Evolutionary conservation across 78 protist species (phyloP).

Genomic region (Cavenderia fasciculata): DNA sequence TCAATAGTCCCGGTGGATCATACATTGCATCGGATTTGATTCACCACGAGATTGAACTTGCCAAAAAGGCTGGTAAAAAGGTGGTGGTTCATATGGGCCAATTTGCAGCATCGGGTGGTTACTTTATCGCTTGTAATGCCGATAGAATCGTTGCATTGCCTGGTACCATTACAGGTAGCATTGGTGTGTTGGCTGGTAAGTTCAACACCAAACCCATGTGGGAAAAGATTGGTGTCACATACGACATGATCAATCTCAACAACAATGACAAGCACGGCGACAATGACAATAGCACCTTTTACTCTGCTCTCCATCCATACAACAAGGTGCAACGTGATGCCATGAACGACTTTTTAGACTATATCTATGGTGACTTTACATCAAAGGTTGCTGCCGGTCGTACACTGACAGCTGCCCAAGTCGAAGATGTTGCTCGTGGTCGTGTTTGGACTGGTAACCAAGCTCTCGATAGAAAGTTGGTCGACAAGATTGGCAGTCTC

Average conservation of each 20-base stretch:
- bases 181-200: slow-evolving; percentile 71
- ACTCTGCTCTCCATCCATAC: slow-evolving; percentile 31
- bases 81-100: slow-evolving; percentile 50
- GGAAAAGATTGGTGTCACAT: slow-evolving; percentile 43
- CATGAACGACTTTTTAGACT: slow-evolving; percentile 13
- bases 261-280: slow-evolving; percentile 28
- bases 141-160: slow-evolving; percentile 55
- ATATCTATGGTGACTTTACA: slow-evolving; percentile 32
- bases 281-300: slow-evolving; percentile 7
- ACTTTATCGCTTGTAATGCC: slow-evolving; percentile 65
- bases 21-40: slow-evolving; percentile 31
- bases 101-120: slow-evolving; percentile 73
- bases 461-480: slow-evolving; percentile 13
- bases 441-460: slow-evolving; percentile 76
- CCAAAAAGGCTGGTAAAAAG: slow-evolving; percentile 52
- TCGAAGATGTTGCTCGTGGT: slow-evolving; percentile 62
- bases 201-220: slow-evolving; percentile 5
- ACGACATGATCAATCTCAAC: slow-evolving; percentile 6
- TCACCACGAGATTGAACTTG: slow-evolving; percentile 40
- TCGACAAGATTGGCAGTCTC: slow-evolving; percentile 59
- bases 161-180: slow-evolving; percentile 72
- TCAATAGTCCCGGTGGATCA: slow-evolving; percentile 36
- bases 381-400: slow-evolving; percentile 47
- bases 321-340: slow-evolving; percentile 1
- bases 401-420: slow-evolving; percentile 24